phyloP scores from a whole-genome alignment of 2,329 filamentous ascomycete genomes.

The Calonectria naviculata region DNA sequence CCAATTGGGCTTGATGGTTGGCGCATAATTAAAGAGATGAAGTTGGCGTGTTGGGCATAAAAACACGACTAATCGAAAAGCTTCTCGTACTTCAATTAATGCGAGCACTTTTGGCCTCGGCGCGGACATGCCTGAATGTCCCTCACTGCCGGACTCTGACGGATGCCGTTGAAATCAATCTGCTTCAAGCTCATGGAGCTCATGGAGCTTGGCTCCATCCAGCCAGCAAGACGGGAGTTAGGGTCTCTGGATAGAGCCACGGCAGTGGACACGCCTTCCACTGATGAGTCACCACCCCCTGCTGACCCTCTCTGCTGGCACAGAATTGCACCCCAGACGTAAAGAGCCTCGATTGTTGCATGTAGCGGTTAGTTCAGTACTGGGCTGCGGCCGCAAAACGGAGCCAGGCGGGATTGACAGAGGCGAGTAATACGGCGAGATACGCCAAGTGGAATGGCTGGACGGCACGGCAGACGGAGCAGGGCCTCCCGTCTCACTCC shows the following conservation, averaged over 20 bases:
- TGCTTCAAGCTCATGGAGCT: constrained; percentile 12
- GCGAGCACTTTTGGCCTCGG: not conserved
- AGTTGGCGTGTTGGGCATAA: not conserved
- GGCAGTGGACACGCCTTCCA: not conserved
- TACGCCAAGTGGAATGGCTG: not conserved
- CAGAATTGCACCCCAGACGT: not conserved
- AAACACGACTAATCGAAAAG: not conserved
- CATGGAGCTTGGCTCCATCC: not conserved
- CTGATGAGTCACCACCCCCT: constrained; percentile 18
- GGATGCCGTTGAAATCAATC: constrained; percentile 1
- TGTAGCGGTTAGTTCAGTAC: not conserved
- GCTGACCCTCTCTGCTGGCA: constrained; percentile 4
- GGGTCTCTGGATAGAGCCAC: constrained; percentile 3
- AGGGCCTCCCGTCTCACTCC: not conserved
- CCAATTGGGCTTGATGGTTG: not conserved
- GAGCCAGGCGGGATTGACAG: not conserved
- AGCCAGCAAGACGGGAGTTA: not conserved
- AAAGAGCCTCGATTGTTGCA: constrained; percentile 12
- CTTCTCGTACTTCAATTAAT: not conserved
- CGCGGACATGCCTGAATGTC: not conserved
- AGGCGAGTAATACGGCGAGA: not conserved
- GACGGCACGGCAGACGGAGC: constrained; percentile 4
- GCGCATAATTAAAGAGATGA: constrained; percentile 1
- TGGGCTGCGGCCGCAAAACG: constrained; percentile 11
- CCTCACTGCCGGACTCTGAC: not conserved